These are phyloP conservation scores for Backusella mclennaniae DNA, from an alignment of 192 early-diverging fungal genomes.

Conservation along the genomic window DNA sequence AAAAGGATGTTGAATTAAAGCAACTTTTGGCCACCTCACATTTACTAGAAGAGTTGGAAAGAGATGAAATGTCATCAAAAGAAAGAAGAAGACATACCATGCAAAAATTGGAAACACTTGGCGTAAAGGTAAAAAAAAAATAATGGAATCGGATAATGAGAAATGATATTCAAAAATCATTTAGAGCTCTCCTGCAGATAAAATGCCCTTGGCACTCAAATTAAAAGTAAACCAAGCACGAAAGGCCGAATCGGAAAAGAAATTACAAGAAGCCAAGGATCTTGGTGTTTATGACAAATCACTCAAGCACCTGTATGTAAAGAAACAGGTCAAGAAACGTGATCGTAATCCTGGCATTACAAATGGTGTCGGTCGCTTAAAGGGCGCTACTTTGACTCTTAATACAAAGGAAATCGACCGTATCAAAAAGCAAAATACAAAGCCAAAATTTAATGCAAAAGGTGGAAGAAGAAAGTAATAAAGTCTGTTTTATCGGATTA, in stretches of 20 bases:
- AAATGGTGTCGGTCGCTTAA: conserved; percentile 41
- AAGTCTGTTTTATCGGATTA: neutral
- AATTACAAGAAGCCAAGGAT: conserved; percentile 44
- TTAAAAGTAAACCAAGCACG: conserved; percentile 34
- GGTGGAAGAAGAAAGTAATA: conserved; percentile 8
- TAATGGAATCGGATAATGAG: neutral
- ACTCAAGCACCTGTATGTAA: conserved; percentile 38
- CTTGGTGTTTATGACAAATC: conserved; percentile 44
- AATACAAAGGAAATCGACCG: conserved; percentile 40
- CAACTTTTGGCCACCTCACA: conserved; percentile 38
- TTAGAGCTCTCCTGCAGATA: neutral
- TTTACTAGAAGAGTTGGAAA: conserved; percentile 43
- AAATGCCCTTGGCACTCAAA: conserved; percentile 32
- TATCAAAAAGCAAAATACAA: conserved; percentile 27
- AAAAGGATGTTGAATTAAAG: conserved; percentile 40
- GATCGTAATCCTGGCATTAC: conserved; percentile 37
- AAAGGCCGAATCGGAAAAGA: conserved; percentile 21
- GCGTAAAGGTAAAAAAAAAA: conserved; percentile 31
- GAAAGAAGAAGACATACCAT: conserved; percentile 40
- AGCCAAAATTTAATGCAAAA: conserved; percentile 5
- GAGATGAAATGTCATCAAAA: conserved; percentile 41
- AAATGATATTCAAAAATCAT: neutral
- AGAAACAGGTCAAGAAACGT: conserved; percentile 19
- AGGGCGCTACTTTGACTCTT: conserved; percentile 37
- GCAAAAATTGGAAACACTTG: conserved; percentile 33